These are phyloP conservation scores for Coemansia sp. DNA, from an alignment of 192 early-diverging fungal species.

Conservation along the genomic window DNA sequence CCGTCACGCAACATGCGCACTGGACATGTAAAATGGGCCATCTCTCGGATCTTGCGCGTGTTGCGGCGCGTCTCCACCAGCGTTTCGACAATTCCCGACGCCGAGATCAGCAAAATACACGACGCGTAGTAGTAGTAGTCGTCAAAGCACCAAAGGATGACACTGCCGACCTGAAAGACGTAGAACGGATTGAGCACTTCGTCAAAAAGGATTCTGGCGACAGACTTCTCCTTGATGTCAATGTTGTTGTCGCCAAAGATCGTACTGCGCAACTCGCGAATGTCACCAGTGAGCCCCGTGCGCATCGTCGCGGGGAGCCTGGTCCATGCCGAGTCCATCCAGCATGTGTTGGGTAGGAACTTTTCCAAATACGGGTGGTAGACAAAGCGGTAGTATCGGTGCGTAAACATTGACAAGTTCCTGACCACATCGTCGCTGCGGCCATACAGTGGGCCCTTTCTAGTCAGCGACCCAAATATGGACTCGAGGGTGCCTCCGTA, in stretches of 20 bases:
- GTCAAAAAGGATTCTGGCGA: slow-evolving; percentile 59
- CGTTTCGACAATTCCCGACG: slow-evolving; percentile 71
- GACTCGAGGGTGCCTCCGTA: slow-evolving; percentile 69
- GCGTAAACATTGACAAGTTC: slow-evolving; percentile 40
- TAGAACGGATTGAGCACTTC: slow-evolving; percentile 82
- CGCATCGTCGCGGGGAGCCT: slow-evolving; percentile 33
- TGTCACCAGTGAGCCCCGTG: slow-evolving; percentile 55
- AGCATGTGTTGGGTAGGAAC: slow-evolving; percentile 48
- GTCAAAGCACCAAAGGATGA: slow-evolving; percentile 80
- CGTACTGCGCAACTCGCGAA: slow-evolving; percentile 55
- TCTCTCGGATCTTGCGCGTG: slow-evolving; percentile 67
- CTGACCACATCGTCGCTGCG: slow-evolving; percentile 41
- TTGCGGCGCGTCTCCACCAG: slow-evolving; percentile 76
- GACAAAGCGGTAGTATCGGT: slow-evolving; percentile 54
- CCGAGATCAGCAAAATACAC: slow-evolving; percentile 88
- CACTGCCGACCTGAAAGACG: slow-evolving; percentile 75
- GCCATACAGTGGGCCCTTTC: slow-evolving; percentile 24
- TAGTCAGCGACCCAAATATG: slow-evolving; percentile 56
- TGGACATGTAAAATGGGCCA: slow-evolving; percentile 84
- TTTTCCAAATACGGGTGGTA: slow-evolving; percentile 48
- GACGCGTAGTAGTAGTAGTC: slow-evolving; percentile 94
- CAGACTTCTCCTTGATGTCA: slow-evolving; percentile 66
- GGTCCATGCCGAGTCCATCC: slow-evolving; percentile 52
- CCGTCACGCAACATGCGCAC: slow-evolving; percentile 70
- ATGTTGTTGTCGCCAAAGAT: slow-evolving; percentile 75